Conservation (phyloP, 805 yeast species). For the Yamadazyma sp. region DNA sequence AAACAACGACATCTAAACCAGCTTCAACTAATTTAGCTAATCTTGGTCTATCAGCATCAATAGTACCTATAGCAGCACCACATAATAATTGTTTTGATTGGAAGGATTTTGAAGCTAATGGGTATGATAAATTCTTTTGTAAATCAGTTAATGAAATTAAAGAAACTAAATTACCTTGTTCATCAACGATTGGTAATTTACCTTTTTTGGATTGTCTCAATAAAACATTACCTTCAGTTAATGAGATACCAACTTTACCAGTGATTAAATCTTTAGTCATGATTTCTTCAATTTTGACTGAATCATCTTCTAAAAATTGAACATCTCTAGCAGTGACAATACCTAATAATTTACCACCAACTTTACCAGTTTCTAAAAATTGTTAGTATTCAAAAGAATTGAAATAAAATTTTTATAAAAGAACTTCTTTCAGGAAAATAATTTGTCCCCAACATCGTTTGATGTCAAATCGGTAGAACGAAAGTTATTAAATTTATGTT, state of each 20-base stretch:
- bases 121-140: conserved; percentile 92
- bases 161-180: conserved; percentile 70
- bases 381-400: conserved; percentile 24
- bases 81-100: conserved; percentile 92
- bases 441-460: conserved; percentile 92
- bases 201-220: conserved; percentile 94
- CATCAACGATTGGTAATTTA: conserved; percentile 90
- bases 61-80: conserved; percentile 98
- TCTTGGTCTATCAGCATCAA: conserved; percentile 84
- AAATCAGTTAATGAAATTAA: conserved; percentile 93
- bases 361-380: conserved; percentile 69
- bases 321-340: conserved; percentile 95
- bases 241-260: conserved; percentile 76
- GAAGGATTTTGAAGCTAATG: conserved; percentile 90
- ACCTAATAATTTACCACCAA: conserved; percentile 90
- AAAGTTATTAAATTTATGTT: conserved; percentile 66
- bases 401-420: not conserved
- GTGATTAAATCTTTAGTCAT: conserved; percentile 91
- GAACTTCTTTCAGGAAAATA: conserved; percentile 9
- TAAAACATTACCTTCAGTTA: conserved; percentile 84
- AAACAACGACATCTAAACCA: conserved; percentile 92
- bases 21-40: conserved; percentile 83
- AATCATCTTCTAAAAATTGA: conserved; percentile 82
- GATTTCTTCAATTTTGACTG: conserved; percentile 62
- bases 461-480: conserved; percentile 98